phyloP scores from a whole-genome alignment of 331 rosid genomes.

The Dryas integrifolia region DNA sequence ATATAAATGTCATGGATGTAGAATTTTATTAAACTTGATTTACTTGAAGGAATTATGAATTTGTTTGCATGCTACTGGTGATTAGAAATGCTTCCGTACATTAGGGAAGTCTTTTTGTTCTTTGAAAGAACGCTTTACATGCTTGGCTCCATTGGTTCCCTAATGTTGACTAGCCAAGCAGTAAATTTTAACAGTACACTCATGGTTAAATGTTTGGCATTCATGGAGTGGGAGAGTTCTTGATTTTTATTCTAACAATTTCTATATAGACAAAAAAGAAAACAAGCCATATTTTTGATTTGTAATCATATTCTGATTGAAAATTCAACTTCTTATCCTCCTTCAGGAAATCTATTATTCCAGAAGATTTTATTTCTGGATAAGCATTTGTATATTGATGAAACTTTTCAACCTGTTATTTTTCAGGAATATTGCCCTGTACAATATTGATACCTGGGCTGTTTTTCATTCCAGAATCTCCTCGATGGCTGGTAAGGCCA shows the following conservation, averaged over 20 bases:
- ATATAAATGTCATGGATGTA: not conserved
- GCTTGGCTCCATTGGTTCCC: not conserved
- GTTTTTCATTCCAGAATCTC: slow-evolving; percentile 94
- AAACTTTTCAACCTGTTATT: slow-evolving; percentile 10
- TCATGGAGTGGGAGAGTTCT: not conserved
- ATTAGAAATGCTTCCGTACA: slow-evolving; percentile 1
- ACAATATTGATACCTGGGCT: slow-evolving; percentile 81
- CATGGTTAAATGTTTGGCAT: not conserved
- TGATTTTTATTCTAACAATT: not conserved
- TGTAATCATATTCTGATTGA: not conserved
- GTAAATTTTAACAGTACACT: not conserved
- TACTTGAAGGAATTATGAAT: not conserved
- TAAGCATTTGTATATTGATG: slow-evolving; percentile 15
- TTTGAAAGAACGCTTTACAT: not conserved
- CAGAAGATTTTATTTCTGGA: not conserved
- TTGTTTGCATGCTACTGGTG: not conserved
- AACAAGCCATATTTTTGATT: not conserved
- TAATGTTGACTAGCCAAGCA: not conserved
- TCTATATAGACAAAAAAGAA: not conserved
- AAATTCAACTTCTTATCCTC: not conserved
- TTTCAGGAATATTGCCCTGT: slow-evolving; percentile 83
- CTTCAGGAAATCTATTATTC: not conserved
- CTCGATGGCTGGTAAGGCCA: slow-evolving; percentile 91
- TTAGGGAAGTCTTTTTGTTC: not conserved
- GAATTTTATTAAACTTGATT: not conserved